Evolutionary conservation across 1,284 basidiomycete species (phyloP).

Genomic region (Cystobasidiaceae sp.): DNA sequence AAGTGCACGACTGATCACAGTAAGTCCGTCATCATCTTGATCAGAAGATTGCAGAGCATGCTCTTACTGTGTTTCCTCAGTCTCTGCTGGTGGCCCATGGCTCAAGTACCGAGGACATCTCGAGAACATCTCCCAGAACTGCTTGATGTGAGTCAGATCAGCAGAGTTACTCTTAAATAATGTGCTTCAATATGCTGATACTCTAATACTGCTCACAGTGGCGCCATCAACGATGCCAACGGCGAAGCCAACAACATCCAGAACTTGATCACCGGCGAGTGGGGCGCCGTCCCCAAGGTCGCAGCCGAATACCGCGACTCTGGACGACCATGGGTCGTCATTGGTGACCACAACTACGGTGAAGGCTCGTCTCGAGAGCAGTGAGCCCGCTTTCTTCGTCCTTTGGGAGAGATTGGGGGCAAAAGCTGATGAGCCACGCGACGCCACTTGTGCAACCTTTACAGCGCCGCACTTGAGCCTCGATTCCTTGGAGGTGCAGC

Average conservation of each 20-base stretch:
- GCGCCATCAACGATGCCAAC: slow-evolving; percentile 84
- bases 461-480: slow-evolving; percentile 96
- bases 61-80: too few relatives aligned
- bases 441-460: too few relatives aligned
- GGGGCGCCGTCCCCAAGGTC: slow-evolving; percentile 74
- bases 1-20: slow-evolving; percentile 77
- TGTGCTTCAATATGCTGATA: too few relatives aligned
- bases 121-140: slow-evolving; percentile 98
- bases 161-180: too few relatives aligned
- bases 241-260: slow-evolving; percentile 89
- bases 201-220: too few relatives aligned
- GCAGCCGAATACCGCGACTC: slow-evolving; percentile 82
- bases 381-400: too few relatives aligned
- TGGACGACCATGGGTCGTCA: slow-evolving; percentile 72
- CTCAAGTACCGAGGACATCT: slow-evolving; percentile 99
- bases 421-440: too few relatives aligned
- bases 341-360: slow-evolving; percentile 71
- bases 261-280: slow-evolving; percentile 86
- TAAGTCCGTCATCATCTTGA: slow-evolving; percentile 2
- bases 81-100: slow-evolving; percentile 96
- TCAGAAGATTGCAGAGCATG: too few relatives aligned
- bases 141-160: too few relatives aligned
- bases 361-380: slow-evolving; percentile 81
- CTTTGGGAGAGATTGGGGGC: too few relatives aligned
- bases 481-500: slow-evolving; percentile 93